A percentile compares a stretch with the other conserved stretches of the same genome.
phyloP scores from a whole-genome alignment of 768 basidiomycete genomes.

The Pholiota molesta region DNA sequence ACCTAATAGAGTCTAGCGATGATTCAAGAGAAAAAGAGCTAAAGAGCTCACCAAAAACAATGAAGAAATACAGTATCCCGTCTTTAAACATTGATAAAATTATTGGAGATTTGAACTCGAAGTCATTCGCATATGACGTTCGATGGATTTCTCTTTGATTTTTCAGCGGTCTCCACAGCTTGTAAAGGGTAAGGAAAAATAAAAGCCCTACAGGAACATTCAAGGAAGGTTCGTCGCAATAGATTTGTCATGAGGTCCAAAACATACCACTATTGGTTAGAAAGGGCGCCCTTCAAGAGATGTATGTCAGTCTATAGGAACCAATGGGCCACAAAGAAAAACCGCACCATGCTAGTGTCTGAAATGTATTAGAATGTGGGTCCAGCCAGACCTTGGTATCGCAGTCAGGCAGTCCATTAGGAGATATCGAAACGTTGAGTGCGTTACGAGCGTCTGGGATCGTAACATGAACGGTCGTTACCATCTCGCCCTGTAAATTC shows the following conservation, averaged over 20 bases:
- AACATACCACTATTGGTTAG: neutral
- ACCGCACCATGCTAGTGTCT: neutral
- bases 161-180: neutral
- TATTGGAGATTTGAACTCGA: neutral
- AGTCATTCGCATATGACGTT: neutral
- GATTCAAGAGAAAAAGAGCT: neutral
- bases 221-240: neutral
- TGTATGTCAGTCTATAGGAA: neutral
- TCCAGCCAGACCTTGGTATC: neutral
- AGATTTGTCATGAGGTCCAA: neutral
- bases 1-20: no score
- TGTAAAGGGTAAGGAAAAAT: neutral
- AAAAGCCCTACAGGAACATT: neutral
- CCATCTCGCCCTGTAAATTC: neutral
- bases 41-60: neutral
- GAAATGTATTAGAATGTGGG: neutral
- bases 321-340: neutral
- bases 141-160: neutral
- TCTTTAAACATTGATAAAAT: neutral
- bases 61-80: slow-evolving; percentile 2
- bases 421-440: neutral
- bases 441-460: neutral
- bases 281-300: neutral
- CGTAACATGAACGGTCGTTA: neutral
- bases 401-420: neutral